A percentile compares a stretch with the other conserved stretches of the same genome.
Conservation (phyloP, 352 stramenopile species). For the Pythium phragmitis region DNA sequence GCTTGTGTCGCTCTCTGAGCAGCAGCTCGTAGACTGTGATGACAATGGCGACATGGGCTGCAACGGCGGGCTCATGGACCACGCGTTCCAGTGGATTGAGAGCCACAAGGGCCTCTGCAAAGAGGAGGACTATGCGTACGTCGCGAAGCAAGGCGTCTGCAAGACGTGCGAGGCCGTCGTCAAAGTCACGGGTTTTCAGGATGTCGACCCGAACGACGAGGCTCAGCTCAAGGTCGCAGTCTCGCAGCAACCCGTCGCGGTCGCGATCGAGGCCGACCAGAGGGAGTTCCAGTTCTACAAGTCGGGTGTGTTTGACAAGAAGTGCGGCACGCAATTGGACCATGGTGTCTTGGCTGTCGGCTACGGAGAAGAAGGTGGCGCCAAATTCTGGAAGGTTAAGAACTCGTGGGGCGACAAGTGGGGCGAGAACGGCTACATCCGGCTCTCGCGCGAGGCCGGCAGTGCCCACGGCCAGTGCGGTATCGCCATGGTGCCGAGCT, state of each 20-base stretch:
- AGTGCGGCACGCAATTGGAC: conserved; percentile 92
- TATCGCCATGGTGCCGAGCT: conserved; percentile 73
- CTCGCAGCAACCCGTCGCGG: conserved; percentile 91
- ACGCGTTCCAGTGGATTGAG: conserved; percentile 96
- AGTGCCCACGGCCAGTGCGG: conserved; percentile 57
- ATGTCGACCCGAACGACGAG: conserved; percentile 85
- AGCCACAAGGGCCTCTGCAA: conserved; percentile 91
- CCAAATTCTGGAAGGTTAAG: conserved; percentile 95
- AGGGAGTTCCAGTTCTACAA: conserved; percentile 97
- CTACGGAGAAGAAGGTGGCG: conserved; percentile 89
- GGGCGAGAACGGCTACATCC: conserved; percentile 94
- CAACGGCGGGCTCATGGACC: conserved; percentile 97
- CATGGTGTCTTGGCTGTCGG: conserved; percentile 97
- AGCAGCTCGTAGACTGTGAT: conserved; percentile 98
- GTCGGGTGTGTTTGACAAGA: conserved; percentile 86
- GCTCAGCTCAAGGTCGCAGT: conserved; percentile 88
- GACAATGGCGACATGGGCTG: conserved; percentile 94
- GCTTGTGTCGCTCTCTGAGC: conserved; percentile 94
- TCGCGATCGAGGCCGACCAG: conserved; percentile 94
- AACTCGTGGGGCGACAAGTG: conserved; percentile 96
- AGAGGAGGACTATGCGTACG: conserved; percentile 96
- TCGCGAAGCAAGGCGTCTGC: conserved; percentile 68
- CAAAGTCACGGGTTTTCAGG: conserved; percentile 87
- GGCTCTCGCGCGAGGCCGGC: conserved; percentile 75
- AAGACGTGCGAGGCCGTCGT: conserved; percentile 81